Evolutionary conservation across 176 grass and related monocot species (phyloP).

Genomic region (Musa beccarii): DNA sequence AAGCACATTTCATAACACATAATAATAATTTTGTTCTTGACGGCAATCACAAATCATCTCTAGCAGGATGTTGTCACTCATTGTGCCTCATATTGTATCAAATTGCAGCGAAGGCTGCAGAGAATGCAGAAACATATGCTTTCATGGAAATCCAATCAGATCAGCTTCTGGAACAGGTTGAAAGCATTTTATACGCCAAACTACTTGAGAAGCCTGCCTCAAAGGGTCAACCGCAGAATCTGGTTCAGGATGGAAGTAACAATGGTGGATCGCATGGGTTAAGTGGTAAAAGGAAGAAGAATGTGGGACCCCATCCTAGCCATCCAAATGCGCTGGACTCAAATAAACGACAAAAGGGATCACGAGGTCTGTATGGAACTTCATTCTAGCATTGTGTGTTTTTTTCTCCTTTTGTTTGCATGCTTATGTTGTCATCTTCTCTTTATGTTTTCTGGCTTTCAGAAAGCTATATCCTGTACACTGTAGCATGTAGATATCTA

Average conservation of each 20-base stretch:
- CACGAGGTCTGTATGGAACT: slow-evolving; percentile 32
- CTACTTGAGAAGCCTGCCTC: slow-evolving; percentile 56
- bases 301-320: slow-evolving; percentile 24
- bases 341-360: slow-evolving; percentile 55
- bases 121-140: slow-evolving; percentile 50
- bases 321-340: slow-evolving; percentile 43
- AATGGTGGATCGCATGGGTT: slow-evolving; percentile 35
- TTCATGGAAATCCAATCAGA: slow-evolving; percentile 70
- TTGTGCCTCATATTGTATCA: slow-evolving; percentile 50
- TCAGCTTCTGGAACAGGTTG: slow-evolving; percentile 70
- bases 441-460: slow-evolving; percentile 1
- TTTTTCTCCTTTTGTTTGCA: neutral
- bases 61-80: slow-evolving; percentile 42
- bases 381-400: neutral
- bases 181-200: slow-evolving; percentile 66
- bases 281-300: slow-evolving; percentile 61
- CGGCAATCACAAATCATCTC: slow-evolving; percentile 45
- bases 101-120: slow-evolving; percentile 57
- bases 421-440: slow-evolving; percentile 16
- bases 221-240: slow-evolving; percentile 52
- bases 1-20: slow-evolving; percentile 38
- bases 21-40: slow-evolving; percentile 44
- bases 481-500: too few species aligned
- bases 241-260: slow-evolving; percentile 39
- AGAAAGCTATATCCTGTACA: too few species aligned